Conservation (phyloP, 257 asterid species). For the Nicotiana attenuata region DNA sequence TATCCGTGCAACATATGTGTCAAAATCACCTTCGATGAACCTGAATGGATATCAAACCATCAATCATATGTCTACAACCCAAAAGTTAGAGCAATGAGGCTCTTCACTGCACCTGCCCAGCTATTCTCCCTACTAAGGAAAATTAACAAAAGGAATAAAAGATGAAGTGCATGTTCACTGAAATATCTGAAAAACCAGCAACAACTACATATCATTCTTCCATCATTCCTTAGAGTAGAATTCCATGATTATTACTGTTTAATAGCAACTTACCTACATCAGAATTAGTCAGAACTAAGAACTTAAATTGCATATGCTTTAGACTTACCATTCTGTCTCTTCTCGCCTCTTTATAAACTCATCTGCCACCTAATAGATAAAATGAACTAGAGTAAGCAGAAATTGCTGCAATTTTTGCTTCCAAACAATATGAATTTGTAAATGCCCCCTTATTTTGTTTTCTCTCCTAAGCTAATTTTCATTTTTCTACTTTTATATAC, state of each 20-base stretch:
- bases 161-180: not conserved
- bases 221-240: not conserved
- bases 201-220: not conserved
- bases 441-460: not conserved
- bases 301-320: not conserved
- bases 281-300: not conserved
- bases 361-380: conserved; percentile 62
- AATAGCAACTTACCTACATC: not conserved
- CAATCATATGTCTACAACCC: not conserved
- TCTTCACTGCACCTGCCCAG: not conserved
- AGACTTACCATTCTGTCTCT: conserved; percentile 85
- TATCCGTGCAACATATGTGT: conserved; percentile 57
- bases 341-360: conserved; percentile 76
- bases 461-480: not conserved
- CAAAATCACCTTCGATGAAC: conserved; percentile 96
- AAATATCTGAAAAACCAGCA: not conserved
- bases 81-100: not conserved
- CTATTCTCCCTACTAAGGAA: not conserved
- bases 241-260: not conserved
- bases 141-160: not conserved
- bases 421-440: not conserved
- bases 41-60: conserved; percentile 25
- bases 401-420: not conserved
- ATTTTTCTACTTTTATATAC: not conserved
- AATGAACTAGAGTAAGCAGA: conserved; percentile 21